Conservation (phyloP, 371 early-diverging fungal species). For the Nematocida sp. region DNA sequence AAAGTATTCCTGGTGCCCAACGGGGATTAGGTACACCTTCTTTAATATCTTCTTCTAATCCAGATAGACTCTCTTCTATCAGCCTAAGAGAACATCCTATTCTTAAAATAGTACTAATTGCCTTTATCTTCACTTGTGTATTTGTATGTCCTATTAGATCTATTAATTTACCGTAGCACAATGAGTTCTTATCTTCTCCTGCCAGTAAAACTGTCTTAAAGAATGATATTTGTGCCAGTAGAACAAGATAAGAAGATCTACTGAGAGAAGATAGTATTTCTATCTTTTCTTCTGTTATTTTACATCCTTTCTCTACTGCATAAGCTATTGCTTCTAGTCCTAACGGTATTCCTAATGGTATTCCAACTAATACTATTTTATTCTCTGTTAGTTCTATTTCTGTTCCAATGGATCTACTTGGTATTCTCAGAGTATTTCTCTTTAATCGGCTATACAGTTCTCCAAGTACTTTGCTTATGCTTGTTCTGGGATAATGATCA, state of each 20-base stretch:
- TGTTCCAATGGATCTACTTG: neutral
- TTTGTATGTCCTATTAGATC: conserved; percentile 19
- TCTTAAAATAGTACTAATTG: neutral
- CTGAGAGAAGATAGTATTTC: neutral
- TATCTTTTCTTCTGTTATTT: neutral
- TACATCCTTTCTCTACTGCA: conserved; percentile 13
- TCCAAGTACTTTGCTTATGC: conserved; percentile 11
- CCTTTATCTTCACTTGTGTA: conserved; percentile 18
- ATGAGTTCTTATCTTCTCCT: neutral
- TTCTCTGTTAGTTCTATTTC: neutral
- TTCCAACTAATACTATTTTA: neutral
- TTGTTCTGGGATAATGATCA: neutral
- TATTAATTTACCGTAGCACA: conserved; percentile 20
- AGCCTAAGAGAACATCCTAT: neutral
- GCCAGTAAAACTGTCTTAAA: conserved; percentile 13
- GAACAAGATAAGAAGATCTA: neutral
- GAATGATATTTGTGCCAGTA: neutral
- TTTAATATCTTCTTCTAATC: conserved; percentile 6
- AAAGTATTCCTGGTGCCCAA: conserved; percentile 30
- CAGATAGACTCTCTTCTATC: conserved; percentile 1
- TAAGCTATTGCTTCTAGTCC: conserved; percentile 11
- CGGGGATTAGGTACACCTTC: conserved; percentile 22
- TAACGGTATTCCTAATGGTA: neutral
- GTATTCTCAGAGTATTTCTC: neutral
- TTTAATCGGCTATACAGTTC: neutral